phyloP scores from a whole-genome alignment of 306 rosid genomes.

The Ochetophila trinervis region DNA sequence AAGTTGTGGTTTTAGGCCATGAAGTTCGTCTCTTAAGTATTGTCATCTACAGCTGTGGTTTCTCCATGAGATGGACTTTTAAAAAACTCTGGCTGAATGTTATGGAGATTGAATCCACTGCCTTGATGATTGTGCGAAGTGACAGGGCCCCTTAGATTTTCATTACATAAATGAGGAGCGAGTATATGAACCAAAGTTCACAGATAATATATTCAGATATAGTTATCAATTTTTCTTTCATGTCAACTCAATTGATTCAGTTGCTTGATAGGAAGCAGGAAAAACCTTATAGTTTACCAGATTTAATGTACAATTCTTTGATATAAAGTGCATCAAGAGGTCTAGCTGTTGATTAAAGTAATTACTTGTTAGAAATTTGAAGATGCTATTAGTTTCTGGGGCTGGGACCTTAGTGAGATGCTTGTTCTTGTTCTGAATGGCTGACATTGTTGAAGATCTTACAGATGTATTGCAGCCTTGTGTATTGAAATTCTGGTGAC shows the following conservation, averaged over 20 bases:
- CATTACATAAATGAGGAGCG: constrained; percentile 34
- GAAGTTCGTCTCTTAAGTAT: constrained; percentile 14
- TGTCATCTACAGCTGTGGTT: constrained; percentile 25
- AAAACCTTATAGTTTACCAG: constrained; percentile 38
- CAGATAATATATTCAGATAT: constrained; percentile 44
- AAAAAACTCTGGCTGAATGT: constrained; percentile 18
- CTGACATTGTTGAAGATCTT: constrained; percentile 15
- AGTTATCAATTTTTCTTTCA: constrained; percentile 25
- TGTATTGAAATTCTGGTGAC: constrained; percentile 16
- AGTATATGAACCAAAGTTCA: constrained; percentile 42
- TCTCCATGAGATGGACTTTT: constrained; percentile 36
- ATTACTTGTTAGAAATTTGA: constrained; percentile 24
- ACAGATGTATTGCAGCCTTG: constrained; percentile 13
- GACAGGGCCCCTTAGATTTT: constrained; percentile 21
- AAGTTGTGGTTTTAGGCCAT: constrained; percentile 11
- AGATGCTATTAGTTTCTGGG: constrained; percentile 29
- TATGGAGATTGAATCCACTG: constrained; percentile 24
- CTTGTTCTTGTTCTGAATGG: constrained; percentile 20
- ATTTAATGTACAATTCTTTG: constrained; percentile 51
- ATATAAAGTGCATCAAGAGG: constrained; percentile 43
- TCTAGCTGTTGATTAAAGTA: constrained; percentile 22
- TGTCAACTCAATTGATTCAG: constrained; percentile 29
- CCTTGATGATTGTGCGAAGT: constrained; percentile 31
- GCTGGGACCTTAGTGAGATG: constrained; percentile 31
- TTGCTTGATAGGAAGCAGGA: constrained; percentile 46